Conservation (phyloP, 495 filamentous ascomycete genomes). For the Neurospora tetrasperma region DNA sequence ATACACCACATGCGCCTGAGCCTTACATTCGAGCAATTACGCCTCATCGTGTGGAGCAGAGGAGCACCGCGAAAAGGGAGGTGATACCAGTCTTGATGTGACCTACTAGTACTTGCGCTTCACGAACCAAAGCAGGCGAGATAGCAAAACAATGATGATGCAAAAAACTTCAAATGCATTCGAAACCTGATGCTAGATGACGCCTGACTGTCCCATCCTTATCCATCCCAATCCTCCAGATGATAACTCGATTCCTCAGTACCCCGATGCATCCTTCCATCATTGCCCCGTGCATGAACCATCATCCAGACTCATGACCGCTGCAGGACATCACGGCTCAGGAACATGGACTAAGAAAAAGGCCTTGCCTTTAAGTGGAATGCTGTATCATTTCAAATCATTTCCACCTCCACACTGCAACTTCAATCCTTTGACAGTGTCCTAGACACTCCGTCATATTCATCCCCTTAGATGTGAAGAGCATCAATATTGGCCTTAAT, state of each 20-base stretch:
- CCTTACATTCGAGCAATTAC: too few relatives aligned
- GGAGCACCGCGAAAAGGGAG: too few relatives aligned
- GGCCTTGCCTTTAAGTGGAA: not conserved
- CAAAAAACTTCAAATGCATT: not conserved
- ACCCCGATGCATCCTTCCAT: not conserved
- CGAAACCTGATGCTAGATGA: not conserved
- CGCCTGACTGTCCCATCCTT: not conserved
- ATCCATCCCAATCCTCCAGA: not conserved
- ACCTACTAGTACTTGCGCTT: too few relatives aligned
- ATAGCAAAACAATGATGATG: not conserved
- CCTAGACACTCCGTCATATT: not conserved
- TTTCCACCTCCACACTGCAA: not conserved
- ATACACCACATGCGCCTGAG: too few relatives aligned
- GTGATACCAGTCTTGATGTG: too few relatives aligned
- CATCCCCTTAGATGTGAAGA: constrained; percentile 38
- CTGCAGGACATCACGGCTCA: not conserved
- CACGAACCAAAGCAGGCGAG: not conserved
- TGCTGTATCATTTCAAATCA: not conserved
- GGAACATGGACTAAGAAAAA: not conserved
- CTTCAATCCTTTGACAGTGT: not conserved
- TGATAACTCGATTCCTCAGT: not conserved
- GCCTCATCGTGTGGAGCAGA: too few relatives aligned
- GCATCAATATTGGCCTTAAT: constrained; percentile 34
- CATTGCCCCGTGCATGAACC: not conserved
- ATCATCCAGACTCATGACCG: not conserved